Base-by-base conservation (phyloP, 2,329 filamentous ascomycete genomes). In the Madurella fahalii region DNA sequence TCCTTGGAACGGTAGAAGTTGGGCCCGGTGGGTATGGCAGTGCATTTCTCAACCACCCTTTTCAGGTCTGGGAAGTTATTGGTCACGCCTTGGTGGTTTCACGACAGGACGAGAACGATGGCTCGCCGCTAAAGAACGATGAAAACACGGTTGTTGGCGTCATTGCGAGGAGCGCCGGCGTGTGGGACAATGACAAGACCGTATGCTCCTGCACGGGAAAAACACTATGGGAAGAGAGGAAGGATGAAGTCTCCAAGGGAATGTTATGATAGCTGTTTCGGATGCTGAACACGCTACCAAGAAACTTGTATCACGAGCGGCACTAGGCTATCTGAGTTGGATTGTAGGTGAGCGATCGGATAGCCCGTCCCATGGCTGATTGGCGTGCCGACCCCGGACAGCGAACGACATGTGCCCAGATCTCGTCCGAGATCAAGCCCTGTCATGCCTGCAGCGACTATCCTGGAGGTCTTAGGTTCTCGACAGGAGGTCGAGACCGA, bases 121-220 rank as follows among this genome's bases (percentile, higher is more conserved):
- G 84, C 1, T 77, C 76, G 53, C 78, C 81, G 67, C 73, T 86
- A 63, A 78, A 79, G 64, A 92, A 96, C 63, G 89, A 96, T 67
- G 80, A 85, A 52, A 84, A 95, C 69, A 96, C 91, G 17, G 77
- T 96, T 48, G 89, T 96, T 2, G 94, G 94, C 9, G 92, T 99
- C 49, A 90, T 99, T 73, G 94, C 94, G 47, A 80, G 94, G 68
- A 96, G 92, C 71, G 93, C 94, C 15, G 94, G 94, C n/a, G 87
- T 96, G 58, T 99, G 94, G 94, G 93, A 96, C 71, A 96, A 99
- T 65, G 90, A 96, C 69, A 99, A 97, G 80, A 96, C 89, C 44
- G 93, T 99, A 5, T 99, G 94, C 71, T 96, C 91, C 46, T 99
- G 94, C 72, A 95, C 91, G 39, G 94, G 94, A 4, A 97, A 97